phyloP scores from a whole-genome alignment of 192 early-diverging fungal species.

The Backusella tuberculispora region DNA sequence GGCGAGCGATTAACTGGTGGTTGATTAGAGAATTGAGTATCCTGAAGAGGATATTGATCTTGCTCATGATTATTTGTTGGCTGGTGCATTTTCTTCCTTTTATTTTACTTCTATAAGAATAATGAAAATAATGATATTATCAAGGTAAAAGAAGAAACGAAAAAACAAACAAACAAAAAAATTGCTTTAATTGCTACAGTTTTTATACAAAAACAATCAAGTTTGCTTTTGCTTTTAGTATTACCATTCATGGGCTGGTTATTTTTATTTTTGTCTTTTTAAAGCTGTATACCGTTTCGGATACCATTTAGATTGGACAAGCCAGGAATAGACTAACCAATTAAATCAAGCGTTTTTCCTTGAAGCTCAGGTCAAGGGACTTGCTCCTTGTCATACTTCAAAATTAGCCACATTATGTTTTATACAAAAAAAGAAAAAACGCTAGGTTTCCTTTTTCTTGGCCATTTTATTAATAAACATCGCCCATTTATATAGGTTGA shows the following conservation, averaged over 20 bases:
- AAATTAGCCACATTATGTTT: neutral
- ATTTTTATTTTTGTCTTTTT: constrained; percentile 9
- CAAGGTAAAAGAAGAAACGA: neutral
- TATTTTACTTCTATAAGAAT: neutral
- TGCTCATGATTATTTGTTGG: constrained; percentile 19
- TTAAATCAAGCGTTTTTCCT: neutral
- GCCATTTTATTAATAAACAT: neutral
- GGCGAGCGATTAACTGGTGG: constrained; percentile 29
- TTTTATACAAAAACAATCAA: neutral
- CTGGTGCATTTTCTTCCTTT: constrained; percentile 22
- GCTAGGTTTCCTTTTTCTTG: neutral
- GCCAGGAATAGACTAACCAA: neutral
- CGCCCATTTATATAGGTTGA: neutral
- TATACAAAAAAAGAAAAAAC: neutral
- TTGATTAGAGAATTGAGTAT: constrained; percentile 36
- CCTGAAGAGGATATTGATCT: constrained; percentile 44
- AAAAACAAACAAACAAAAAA: neutral
- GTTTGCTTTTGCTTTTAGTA: neutral
- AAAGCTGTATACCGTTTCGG: neutral
- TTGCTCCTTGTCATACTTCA: neutral
- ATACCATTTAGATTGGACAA: neutral
- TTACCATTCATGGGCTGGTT: neutral
- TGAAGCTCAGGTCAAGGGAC: neutral
- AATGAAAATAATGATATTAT: neutral
- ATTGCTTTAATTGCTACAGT: neutral